These are phyloP conservation scores for Kurtzmaniella fragi DNA, from an alignment of 805 yeast species.

Conservation along the genomic window DNA sequence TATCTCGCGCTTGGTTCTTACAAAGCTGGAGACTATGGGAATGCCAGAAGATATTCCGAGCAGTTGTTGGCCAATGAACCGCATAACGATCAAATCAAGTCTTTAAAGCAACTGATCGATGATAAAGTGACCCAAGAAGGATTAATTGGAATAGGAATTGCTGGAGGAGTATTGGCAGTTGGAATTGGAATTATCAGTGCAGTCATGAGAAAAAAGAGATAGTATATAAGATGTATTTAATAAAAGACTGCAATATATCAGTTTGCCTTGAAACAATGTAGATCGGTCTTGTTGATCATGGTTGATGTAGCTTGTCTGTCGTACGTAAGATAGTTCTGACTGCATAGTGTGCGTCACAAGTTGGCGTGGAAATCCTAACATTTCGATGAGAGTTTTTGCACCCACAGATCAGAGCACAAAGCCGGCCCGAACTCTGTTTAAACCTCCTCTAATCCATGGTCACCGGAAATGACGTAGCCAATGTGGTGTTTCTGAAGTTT, in stretches of 20 bases:
- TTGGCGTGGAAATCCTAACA: neutral
- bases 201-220: constrained; percentile 29
- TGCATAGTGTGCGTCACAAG: neutral
- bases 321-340: no score
- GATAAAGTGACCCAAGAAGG: constrained; percentile 85
- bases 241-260: no score
- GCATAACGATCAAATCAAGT: constrained; percentile 69
- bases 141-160: constrained; percentile 78
- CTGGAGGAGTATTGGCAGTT: constrained; percentile 80
- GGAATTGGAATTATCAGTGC: constrained; percentile 62
- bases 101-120: constrained; percentile 71
- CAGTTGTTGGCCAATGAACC: constrained; percentile 77
- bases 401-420: no score
- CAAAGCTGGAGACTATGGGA: constrained; percentile 81
- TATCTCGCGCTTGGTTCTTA: constrained; percentile 84
- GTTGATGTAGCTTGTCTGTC: no score
- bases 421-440: neutral
- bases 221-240: no score
- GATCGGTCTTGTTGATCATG: no score
- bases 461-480: constrained; percentile 17
- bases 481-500: constrained; percentile 24
- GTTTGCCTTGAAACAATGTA: no score
- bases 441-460: neutral
- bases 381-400: no score
- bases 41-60: constrained; percentile 83